Evolutionary conservation across 2,329 filamentous ascomycete species (phyloP).

Genomic region (Emydomyces testavorans): DNA sequence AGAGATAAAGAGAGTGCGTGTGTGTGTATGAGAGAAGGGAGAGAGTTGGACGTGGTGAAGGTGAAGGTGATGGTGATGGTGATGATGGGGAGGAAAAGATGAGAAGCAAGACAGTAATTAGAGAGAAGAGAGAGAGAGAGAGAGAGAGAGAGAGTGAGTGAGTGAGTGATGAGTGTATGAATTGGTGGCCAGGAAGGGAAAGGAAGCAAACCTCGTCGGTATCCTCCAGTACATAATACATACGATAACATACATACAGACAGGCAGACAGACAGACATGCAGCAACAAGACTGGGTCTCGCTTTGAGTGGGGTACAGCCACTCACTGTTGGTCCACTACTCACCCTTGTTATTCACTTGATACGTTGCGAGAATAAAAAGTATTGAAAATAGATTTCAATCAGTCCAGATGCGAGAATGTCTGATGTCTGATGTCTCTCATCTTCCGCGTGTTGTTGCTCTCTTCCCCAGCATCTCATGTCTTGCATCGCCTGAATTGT

Average conservation of each 20-base stretch:
- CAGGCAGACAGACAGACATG: background rate
- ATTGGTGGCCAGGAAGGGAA: background rate
- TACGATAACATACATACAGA: slow-evolving; percentile 1
- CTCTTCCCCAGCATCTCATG: no score
- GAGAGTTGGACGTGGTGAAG: background rate
- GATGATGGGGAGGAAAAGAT: background rate
- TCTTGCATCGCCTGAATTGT: no score
- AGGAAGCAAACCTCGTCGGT: no score
- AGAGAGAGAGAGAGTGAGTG: slow-evolving; percentile 12
- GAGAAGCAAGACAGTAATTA: background rate
- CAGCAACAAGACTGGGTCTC: background rate
- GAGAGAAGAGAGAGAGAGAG: background rate
- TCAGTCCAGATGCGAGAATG: no score
- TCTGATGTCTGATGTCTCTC: no score
- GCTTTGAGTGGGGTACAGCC: no score
- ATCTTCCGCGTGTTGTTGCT: no score
- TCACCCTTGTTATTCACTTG: no score
- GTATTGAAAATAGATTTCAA: no score
- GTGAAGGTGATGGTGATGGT: background rate
- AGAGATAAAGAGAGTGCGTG: background rate
- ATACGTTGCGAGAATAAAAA: no score
- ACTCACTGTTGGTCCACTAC: no score
- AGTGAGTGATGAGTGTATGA: slow-evolving; percentile 4
- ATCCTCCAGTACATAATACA: background rate
- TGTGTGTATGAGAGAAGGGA: background rate